Evolutionary conservation across 139 green algal species (phyloP), one percentile per base, ranked within the genome.

Genomic region (Zygnema circumcarinatum): DNA sequence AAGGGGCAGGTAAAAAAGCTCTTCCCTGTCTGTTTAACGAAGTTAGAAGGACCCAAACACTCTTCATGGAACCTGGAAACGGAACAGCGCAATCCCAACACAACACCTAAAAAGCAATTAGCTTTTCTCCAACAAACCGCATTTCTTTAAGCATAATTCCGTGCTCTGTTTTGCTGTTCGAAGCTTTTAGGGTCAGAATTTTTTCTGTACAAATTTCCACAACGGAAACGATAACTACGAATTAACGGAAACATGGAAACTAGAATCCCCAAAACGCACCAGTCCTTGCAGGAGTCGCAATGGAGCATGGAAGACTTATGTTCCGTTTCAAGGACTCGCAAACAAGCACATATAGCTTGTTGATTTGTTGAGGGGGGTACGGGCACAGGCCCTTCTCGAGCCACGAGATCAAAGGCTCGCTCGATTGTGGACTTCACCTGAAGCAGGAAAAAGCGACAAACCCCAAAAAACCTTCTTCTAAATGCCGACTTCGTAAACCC

Each of bases 201-300:
- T 33, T 33, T 33, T 29, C 25, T 29, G 29, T 29, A 72, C 54
- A 72, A 25, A 72, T 72, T 25, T 72, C 25, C 54, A 72, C 29
- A 29, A 33, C 25, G 25, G 54, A 72, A 29, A 72, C 25, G 25
- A 72, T 25, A 29, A 29, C 25, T 29, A 72, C 54, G 29, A 25
- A 72, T 29, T 33, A 25, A 25, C 54, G 29, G 54, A 29, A 25
- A 72, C 54, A 25, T 72, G 54, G 29, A 72, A 25, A 33, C 25
- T 29, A 33, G 54, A 72, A 33, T 72, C 29, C 25, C 25, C 54
- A 16, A 62, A 62, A 62, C 78, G 3, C 2, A 85, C 78, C 78
- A 73, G 2, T 85, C 39, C 25, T 85, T 75, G 41, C 78, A 85
- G 7, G 41, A 39, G 21, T 85, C 78, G 41, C 78, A 85, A 3